phyloP scores from a whole-genome alignment of 495 filamentous ascomycete genomes.

The Schizothecium vesticola region DNA sequence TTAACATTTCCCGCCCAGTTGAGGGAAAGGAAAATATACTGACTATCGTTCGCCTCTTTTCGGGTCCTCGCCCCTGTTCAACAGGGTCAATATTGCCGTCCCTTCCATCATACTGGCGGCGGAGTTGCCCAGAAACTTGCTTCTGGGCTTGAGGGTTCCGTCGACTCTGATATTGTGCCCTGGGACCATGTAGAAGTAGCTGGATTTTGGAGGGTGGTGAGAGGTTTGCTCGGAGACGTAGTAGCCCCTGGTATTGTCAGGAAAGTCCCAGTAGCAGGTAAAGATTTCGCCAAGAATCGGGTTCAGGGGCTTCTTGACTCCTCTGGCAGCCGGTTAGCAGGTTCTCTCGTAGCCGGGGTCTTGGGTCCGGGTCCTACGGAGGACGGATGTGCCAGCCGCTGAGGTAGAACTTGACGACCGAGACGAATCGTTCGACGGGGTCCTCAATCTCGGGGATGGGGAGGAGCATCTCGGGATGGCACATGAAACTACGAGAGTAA shows the following conservation, averaged over 20 bases:
- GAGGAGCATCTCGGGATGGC: slow-evolving; percentile 91
- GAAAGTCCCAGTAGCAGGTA: slow-evolving; percentile 93
- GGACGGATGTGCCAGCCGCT: slow-evolving; percentile 99
- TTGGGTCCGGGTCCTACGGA: slow-evolving; percentile 56
- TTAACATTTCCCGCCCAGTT: neutral
- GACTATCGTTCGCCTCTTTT: slow-evolving; percentile 82
- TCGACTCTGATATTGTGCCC: slow-evolving; percentile 94
- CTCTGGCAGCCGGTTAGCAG: slow-evolving; percentile 48
- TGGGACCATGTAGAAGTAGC: slow-evolving; percentile 98
- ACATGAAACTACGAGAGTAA: slow-evolving; percentile 80
- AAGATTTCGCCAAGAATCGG: slow-evolving; percentile 94
- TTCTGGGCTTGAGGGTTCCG: slow-evolving; percentile 91
- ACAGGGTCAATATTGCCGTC: slow-evolving; percentile 75
- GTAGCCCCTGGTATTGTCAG: slow-evolving; percentile 78
- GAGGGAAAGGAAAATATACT: slow-evolving; percentile 28
- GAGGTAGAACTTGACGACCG: slow-evolving; percentile 95
- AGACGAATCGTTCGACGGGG: slow-evolving; percentile 83
- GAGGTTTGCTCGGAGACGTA: slow-evolving; percentile 93
- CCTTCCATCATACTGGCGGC: slow-evolving; percentile 98
- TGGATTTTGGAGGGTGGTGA: slow-evolving; percentile 96
- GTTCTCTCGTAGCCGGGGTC: neutral
- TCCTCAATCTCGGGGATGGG: slow-evolving; percentile 85
- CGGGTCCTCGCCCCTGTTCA: slow-evolving; percentile 65
- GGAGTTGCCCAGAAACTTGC: slow-evolving; percentile 94
- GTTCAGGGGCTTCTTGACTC: slow-evolving; percentile 98